Base-by-base conservation (phyloP, 805 yeast species). In the Clavispora santaluciae region DNA sequence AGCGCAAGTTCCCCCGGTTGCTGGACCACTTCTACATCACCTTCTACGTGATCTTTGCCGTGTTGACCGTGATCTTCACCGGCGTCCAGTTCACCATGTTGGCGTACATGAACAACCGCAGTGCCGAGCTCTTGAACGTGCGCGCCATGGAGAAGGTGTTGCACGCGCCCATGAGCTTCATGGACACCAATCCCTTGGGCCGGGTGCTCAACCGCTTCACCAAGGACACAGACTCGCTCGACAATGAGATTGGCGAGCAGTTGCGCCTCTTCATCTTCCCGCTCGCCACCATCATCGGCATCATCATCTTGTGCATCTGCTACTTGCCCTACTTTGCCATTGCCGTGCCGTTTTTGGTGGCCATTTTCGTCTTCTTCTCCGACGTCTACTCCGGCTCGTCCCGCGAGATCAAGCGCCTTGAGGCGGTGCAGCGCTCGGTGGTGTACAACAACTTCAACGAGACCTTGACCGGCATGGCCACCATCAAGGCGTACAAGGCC, bases 241-340 rank as follows among this genome's bases (percentile, higher is more conserved):
- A 68, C 49, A 68, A 68, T 46, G 73, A 66, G 46, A 56, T 68
- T 43, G 71, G 73, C 17, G 73, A 68, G 45, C 72, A 68, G 46
- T 51, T 66, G 50, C 55, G 71, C 40, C 55, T 67, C 42, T 66
- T 69, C 42, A 43, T 68, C 13, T 67, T 65, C 54, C 72, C 73
- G 15, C 49, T 65, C 35, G 71, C 72, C 13, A 53, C 59, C 22
- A 66, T 68, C 38, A 44, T 49, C 22, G 53, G 53, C 5, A 57
- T 68, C 43, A 47, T 66, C 37, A 62, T 68, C 30, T 67, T 76
- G 50, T 73, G 78, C 60, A 65, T 70, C 41, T 65, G 70, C 46
- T 76, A 69, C 52, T 61, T 76, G 45, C 81, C 81, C 5, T 78
- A 70, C 70, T 76, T 75, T 56, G 73, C 78, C 9, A 64, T 78